Percentiles rank a stretch among this genome's conserved stretches.
phyloP scores from a whole-genome alignment of 2,329 filamentous ascomycete genomes.

The Delphinella strobiligena region DNA sequence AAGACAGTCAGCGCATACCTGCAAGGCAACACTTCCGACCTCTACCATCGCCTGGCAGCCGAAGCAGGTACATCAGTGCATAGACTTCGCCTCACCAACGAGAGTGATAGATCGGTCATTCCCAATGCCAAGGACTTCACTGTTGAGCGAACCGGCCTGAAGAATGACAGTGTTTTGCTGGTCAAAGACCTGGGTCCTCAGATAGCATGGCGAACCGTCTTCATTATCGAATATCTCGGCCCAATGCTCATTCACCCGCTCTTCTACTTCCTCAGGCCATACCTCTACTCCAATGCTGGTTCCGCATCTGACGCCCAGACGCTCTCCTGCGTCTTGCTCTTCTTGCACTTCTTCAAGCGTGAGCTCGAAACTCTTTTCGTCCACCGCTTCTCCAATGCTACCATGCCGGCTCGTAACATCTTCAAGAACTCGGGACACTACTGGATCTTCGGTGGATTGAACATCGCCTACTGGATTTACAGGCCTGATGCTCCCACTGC shows the following conservation, averaged over 20 bases:
- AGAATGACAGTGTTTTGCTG: slow-evolving; percentile 52
- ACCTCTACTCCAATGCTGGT: slow-evolving; percentile 48
- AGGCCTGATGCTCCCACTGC: slow-evolving; percentile 55
- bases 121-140: slow-evolving; percentile 42
- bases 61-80: slow-evolving; percentile 44
- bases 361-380: slow-evolving; percentile 90
- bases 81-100: slow-evolving; percentile 52
- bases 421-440: slow-evolving; percentile 95
- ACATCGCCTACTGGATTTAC: slow-evolving; percentile 80
- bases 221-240: slow-evolving; percentile 87
- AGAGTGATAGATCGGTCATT: slow-evolving; percentile 46
- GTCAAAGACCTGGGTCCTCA: slow-evolving; percentile 95
- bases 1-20: slow-evolving; percentile 40
- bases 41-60: slow-evolving; percentile 46
- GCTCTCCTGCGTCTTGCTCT: slow-evolving; percentile 61
- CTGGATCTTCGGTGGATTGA: slow-evolving; percentile 71
- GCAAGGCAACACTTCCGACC: slow-evolving; percentile 39
- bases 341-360: slow-evolving; percentile 83
- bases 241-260: slow-evolving; percentile 78
- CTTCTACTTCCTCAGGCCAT: slow-evolving; percentile 57
- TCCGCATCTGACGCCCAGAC: slow-evolving; percentile 54
- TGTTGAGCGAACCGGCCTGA: slow-evolving; percentile 43
- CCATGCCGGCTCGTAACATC: slow-evolving; percentile 84
- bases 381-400: slow-evolving; percentile 87
- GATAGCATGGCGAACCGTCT: slow-evolving; percentile 86